A percentile compares a stretch with the other conserved stretches of the same genome.
phyloP scores from a whole-genome alignment of 129 eudicot species.

The Smallanthus sonchifolius region DNA sequence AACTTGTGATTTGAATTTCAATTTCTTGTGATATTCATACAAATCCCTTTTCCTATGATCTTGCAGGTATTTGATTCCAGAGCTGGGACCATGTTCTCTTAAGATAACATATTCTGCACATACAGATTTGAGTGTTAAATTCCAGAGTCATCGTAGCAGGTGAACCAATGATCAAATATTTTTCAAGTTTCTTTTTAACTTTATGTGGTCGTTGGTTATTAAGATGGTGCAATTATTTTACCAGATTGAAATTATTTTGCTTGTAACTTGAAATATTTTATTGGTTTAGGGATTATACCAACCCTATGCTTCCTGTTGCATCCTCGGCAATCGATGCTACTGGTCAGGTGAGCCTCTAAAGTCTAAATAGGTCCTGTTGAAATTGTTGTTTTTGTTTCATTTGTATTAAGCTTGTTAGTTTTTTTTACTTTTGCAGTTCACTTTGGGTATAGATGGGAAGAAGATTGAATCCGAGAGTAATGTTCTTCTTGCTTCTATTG shows the following conservation, averaged over 20 bases:
- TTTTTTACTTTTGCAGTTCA: conserved; percentile 48
- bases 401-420: not conserved
- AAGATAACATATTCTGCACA: conserved; percentile 92
- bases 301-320: conserved; percentile 90
- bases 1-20: not conserved
- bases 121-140: conserved; percentile 91
- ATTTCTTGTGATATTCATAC: not conserved
- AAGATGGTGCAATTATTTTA: not conserved
- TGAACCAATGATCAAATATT: conserved; percentile 7
- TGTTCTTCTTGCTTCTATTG: conserved; percentile 97
- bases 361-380: not conserved
- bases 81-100: conserved; percentile 77
- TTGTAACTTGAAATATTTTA: conserved; percentile 4
- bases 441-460: conserved; percentile 79
- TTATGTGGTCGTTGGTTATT: not conserved
- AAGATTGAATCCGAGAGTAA: conserved; percentile 94
- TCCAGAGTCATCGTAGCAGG: conserved; percentile 99
- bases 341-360: conserved; percentile 65
- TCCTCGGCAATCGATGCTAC: conserved; percentile 91
- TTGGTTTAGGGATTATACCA: conserved; percentile 80
- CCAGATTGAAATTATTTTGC: not conserved
- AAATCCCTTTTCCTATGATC: not conserved
- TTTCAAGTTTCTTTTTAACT: not conserved
- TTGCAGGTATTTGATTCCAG: conserved; percentile 86
- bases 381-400: not conserved